Conservation (phyloP, 2,329 filamentous ascomycete genomes). For the Sordariomycetes sp. region DNA sequence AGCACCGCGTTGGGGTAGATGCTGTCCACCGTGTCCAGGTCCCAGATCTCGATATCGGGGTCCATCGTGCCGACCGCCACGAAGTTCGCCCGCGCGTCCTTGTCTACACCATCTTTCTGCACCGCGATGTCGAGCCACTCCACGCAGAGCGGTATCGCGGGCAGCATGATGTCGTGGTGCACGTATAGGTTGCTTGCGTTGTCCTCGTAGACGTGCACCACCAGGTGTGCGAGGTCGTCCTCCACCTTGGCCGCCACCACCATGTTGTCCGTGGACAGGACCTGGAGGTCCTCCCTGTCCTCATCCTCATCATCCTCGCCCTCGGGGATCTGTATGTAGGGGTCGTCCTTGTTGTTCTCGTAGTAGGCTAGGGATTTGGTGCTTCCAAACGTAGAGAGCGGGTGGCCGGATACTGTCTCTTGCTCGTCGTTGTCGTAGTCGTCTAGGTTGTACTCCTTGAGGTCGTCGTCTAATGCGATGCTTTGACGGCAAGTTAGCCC, state of each 20-base stretch:
- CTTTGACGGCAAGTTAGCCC: conserved; percentile 1
- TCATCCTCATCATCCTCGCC: conserved; percentile 62
- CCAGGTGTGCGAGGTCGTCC: conserved; percentile 90
- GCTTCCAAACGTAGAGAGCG: conserved; percentile 89
- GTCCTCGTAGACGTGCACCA: conserved; percentile 97
- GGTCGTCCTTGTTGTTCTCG: conserved; percentile 85
- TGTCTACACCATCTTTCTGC: conserved; percentile 48
- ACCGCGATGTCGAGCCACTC: conserved; percentile 96
- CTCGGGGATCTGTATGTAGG: conserved; percentile 82
- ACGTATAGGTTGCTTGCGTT: conserved; percentile 93
- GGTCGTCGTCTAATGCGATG: conserved; percentile 52
- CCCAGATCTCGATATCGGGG: conserved; percentile 97
- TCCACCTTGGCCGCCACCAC: conserved; percentile 88
- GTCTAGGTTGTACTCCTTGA: conserved; percentile 93
- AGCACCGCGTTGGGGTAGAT: conserved; percentile 98
- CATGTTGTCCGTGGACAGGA: conserved; percentile 84
- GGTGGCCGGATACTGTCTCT: conserved; percentile 39
- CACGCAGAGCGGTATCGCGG: conserved; percentile 85
- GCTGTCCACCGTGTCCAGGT: conserved; percentile 87
- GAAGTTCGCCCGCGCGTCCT: conserved; percentile 68
- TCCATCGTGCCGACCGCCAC: conserved; percentile 96
- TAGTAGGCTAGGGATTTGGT: conserved; percentile 90
- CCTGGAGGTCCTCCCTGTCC: conserved; percentile 86
- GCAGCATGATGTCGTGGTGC: conserved; percentile 98
- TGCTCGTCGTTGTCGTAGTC: conserved; percentile 76